phyloP scores from a whole-genome alignment of 1,284 basidiomycete species.

The Filobasidium uniguttulatum region DNA sequence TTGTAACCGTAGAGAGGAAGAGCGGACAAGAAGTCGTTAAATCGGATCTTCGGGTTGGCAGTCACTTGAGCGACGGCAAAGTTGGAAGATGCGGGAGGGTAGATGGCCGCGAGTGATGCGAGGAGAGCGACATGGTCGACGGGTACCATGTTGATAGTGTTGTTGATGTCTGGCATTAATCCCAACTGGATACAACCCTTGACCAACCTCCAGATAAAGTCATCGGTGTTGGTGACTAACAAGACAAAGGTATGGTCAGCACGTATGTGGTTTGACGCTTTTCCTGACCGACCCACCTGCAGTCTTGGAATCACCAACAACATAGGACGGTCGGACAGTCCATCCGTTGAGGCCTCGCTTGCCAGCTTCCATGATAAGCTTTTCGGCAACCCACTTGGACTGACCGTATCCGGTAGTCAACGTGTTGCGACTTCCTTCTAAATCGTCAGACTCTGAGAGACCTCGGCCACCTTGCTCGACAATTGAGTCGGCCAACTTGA shows the following conservation, averaged over 20 bases:
- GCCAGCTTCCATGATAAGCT: conserved; percentile 80
- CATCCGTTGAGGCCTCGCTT: conserved; percentile 72
- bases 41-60: conserved; percentile 73
- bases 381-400: conserved; percentile 97
- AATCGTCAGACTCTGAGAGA: conserved; percentile 73
- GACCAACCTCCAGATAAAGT: conserved; percentile 96
- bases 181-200: conserved; percentile 96
- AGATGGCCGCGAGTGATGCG: conserved; percentile 48
- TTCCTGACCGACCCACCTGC: conserved; percentile 48
- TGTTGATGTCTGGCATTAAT: conserved; percentile 92
- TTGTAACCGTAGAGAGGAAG: conserved; percentile 69
- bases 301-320: conserved; percentile 79
- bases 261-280: conserved; percentile 1
- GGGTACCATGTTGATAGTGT: conserved; percentile 95
- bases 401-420: conserved; percentile 93
- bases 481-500: conserved; percentile 65
- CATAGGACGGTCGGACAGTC: conserved; percentile 87
- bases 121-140: conserved; percentile 91
- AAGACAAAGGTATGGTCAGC: conserved; percentile 9
- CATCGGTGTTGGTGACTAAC: conserved; percentile 92
- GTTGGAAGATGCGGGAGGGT: conserved; percentile 17
- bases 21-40: conserved; percentile 72
- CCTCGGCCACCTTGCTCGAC: conserved; percentile 46
- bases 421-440: conserved; percentile 66
- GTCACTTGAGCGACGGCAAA: conserved; percentile 76